Evolutionary conservation across 768 basidiomycete genomes (phyloP).

Genomic region (Inosperma sp.): DNA sequence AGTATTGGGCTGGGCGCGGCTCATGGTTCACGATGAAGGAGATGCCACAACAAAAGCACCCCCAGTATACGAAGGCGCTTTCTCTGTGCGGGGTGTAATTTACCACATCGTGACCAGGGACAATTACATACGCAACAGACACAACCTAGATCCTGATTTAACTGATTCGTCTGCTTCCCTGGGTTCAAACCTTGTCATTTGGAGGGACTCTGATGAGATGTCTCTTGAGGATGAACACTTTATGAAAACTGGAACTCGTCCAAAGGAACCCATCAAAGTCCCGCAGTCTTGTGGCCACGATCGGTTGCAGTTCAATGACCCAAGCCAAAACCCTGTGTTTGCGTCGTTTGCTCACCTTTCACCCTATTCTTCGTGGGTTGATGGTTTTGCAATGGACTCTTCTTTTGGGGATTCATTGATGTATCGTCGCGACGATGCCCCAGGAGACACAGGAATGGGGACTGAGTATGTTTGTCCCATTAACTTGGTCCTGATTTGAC

Average conservation of each 20-base stretch:
- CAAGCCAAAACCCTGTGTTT: conserved; percentile 48
- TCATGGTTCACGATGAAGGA: conserved; percentile 65
- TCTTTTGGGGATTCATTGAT: conserved; percentile 34
- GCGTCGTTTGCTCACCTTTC: conserved; percentile 27
- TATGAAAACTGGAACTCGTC: conserved; percentile 26
- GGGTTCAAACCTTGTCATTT: conserved; percentile 60
- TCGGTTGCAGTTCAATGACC: conserved; percentile 61
- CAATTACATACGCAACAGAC: conserved; percentile 62
- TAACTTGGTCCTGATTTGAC: too few relatives aligned
- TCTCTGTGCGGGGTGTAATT: conserved; percentile 60
- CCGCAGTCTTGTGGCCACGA: conserved; percentile 67
- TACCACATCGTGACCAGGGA: conserved; percentile 70
- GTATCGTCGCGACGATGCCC: conserved; percentile 52
- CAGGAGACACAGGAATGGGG: conserved; percentile 45
- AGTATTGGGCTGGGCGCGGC: conserved; percentile 72
- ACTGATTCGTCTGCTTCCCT: conserved; percentile 34
- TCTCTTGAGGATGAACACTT: conserved; percentile 45
- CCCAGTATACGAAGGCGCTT: conserved; percentile 72
- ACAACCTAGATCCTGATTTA: conserved; percentile 51
- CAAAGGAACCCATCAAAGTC: conserved; percentile 16
- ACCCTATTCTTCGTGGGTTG: conserved; percentile 34
- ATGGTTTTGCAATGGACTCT: conserved; percentile 36
- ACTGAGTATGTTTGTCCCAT: conserved; percentile 60
- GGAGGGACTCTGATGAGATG: conserved; percentile 69
- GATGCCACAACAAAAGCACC: conserved; percentile 42